A percentile compares a stretch with the other conserved stretches of the same genome.
phyloP scores from a whole-genome alignment of 176 grass and related monocot species.

The Carex cristatella region DNA sequence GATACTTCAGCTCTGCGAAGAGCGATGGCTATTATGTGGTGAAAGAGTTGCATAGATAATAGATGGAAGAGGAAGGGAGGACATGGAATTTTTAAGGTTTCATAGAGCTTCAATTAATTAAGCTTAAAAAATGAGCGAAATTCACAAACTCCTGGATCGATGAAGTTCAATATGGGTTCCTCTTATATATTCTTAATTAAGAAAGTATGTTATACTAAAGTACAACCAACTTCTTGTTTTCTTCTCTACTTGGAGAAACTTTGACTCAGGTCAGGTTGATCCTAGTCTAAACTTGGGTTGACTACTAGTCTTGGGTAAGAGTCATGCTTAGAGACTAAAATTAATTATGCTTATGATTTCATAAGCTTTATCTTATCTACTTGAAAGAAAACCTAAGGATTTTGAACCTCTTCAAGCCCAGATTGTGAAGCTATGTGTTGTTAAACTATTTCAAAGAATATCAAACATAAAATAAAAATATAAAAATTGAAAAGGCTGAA shows the following conservation, averaged over 20 bases:
- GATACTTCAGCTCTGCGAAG: too few species aligned
- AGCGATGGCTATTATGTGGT: too few species aligned
- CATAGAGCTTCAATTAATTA: too few species aligned
- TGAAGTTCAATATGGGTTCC: neutral
- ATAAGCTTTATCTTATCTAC: neutral
- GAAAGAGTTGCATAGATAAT: too few species aligned
- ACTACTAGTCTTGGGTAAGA: neutral
- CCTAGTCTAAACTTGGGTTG: neutral
- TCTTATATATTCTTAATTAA: neutral
- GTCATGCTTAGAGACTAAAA: too few species aligned
- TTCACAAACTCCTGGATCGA: too few species aligned
- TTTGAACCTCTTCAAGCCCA: neutral
- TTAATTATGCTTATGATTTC: too few species aligned
- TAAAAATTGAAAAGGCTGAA: neutral
- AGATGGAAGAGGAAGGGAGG: too few species aligned
- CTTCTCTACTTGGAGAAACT: neutral
- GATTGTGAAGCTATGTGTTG: neutral
- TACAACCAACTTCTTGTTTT: neutral
- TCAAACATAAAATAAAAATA: neutral
- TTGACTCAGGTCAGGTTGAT: neutral
- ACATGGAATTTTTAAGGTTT: too few species aligned
- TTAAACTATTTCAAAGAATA: neutral
- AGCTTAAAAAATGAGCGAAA: too few species aligned
- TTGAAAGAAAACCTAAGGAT: neutral
- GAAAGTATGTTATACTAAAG: neutral